Evolutionary conservation across 192 early-diverging fungal genomes (phyloP), one percentile per base, ranked within the genome.

Genomic region (Coemansia sp.): DNA sequence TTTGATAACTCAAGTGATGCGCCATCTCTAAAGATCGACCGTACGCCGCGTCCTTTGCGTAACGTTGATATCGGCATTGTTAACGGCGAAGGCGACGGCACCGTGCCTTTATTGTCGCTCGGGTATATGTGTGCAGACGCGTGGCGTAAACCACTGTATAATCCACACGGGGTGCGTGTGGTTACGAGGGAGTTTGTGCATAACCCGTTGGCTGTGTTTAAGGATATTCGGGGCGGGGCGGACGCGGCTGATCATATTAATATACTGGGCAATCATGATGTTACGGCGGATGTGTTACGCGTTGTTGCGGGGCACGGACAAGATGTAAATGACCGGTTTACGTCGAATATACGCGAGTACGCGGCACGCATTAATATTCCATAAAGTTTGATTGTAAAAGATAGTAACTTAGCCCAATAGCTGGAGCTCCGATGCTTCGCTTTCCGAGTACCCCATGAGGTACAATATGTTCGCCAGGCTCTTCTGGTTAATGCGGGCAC

Each of bases 401-500:
- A 22, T 29, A 32, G 32, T 32, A 32, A 32, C 32, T 20, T 51
- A 51, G n/a, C 49, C 19, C 6, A 22, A 9, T 4, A 18, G 58
- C 45, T 80, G 77, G 12, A 92, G 76, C 67, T 90, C 86, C 16
- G 83, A 55, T 18, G 87, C 85, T 48, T 94, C 92, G 62, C 87
- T 83, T 54, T 90, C 88, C 7, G 89, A 86, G 74, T 94, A 94
- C 29, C 97, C 97, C 67, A 98, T 88, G 19, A 97, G 77, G 54
- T 92, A 92, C 19, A 98, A 82, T 9, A 97, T 89, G 71, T 94
- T 90, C 29, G 89, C 85, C 64, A 99, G 72, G 81, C 92, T 96
- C 64, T 90, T 89, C 64, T 95, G 94, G 76, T 99, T 99, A 66
- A 99, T 93, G 64, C 95, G 79, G 1, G 93, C 86, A 23, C 84